Conservation (phyloP, 1,284 basidiomycete species). For the Trichosporon sp. region DNA sequence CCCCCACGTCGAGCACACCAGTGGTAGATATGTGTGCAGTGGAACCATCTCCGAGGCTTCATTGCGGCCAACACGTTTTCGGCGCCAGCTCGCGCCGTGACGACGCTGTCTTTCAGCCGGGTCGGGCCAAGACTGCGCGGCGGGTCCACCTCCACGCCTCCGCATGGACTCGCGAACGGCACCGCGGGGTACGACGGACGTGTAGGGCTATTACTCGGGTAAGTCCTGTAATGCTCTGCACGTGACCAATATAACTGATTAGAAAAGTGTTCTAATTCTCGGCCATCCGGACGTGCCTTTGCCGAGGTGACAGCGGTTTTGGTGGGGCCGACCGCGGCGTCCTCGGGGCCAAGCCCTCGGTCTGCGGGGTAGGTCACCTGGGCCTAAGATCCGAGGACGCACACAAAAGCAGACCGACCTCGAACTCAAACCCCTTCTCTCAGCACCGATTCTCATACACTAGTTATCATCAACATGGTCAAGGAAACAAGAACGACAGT, state of each 20-base stretch:
- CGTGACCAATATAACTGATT: not conserved
- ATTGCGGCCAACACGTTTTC: not conserved
- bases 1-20: no score
- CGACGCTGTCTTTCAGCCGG: not conserved
- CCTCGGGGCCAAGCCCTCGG: not conserved
- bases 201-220: not conserved
- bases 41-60: no score
- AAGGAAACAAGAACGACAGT: slow-evolving; percentile 20
- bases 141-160: not conserved
- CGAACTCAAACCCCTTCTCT: not conserved
- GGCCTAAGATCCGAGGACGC: not conserved
- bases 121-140: not conserved
- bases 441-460: not conserved
- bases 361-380: slow-evolving; percentile 1
- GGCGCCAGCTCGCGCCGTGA: not conserved
- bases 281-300: not conserved
- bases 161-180: not conserved
- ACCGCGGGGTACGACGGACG: slow-evolving; percentile 3
- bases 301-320: not conserved
- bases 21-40: no score
- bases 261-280: not conserved
- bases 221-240: not conserved
- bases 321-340: not conserved
- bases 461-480: not conserved
- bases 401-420: not conserved